Evolutionary conservation across 345 rosid genomes (phyloP).

Genomic region (Punica granatum): DNA sequence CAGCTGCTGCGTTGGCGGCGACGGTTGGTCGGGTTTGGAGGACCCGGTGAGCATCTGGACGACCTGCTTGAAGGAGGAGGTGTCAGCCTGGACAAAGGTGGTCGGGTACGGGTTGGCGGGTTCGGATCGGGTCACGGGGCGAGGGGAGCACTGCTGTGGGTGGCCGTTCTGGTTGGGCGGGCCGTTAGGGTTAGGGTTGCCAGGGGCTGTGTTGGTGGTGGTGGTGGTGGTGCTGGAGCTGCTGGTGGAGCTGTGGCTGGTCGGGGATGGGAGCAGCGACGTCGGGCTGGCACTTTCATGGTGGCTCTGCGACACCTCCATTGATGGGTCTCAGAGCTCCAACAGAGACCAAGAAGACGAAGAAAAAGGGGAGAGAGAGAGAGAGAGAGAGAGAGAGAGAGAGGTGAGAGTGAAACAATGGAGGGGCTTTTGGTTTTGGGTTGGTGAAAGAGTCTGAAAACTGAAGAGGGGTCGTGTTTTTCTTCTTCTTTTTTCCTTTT

Average conservation of each 20-base stretch:
- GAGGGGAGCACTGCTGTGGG: constrained; percentile 28
- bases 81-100: constrained; percentile 93
- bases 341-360: constrained; percentile 6
- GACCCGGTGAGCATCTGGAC: constrained; percentile 99
- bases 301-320: constrained; percentile 56
- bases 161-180: constrained; percentile 12
- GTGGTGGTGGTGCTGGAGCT: constrained; percentile 19
- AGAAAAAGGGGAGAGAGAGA: constrained; percentile 8
- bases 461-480: constrained; percentile 21
- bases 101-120: constrained; percentile 81
- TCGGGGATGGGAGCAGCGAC: constrained; percentile 42
- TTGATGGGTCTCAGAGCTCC: constrained; percentile 15
- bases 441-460: constrained; percentile 58
- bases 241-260: constrained; percentile 33
- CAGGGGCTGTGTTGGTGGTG: constrained; percentile 24
- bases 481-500: neutral
- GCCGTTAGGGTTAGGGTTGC: constrained; percentile 25
- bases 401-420: neutral
- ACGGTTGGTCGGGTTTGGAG: constrained; percentile 29
- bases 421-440: constrained; percentile 26
- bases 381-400: constrained; percentile 4
- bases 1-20: constrained; percentile 21
- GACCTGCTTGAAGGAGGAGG: constrained; percentile 90
- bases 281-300: constrained; percentile 27
- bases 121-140: constrained; percentile 72